Base-by-base conservation (phyloP, 331 rosid genomes). In the Malus hybrid region DNA sequence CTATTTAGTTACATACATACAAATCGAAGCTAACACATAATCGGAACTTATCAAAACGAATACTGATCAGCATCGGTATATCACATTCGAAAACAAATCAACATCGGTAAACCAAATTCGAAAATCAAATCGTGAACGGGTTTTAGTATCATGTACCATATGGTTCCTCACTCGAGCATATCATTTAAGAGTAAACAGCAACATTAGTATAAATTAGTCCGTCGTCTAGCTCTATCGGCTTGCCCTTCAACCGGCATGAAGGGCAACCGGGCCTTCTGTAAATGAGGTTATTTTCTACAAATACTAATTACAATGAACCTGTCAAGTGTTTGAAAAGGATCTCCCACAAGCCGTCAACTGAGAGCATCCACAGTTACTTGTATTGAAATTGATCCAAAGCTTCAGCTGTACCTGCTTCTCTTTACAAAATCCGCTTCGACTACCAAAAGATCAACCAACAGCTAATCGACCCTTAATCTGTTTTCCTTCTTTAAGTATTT, bases 261-360 rank as follows among this genome's bases (percentile, higher is more conserved):
- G 73, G 70, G 31, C 76, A 33, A 36, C 36, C 72, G 34, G 4
- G 44, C 65, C 6, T 74, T 74, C 63, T 50, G 78, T n/a, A 65
- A 65, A 72, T 64, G 22, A 11, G 19, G 60, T 63, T 65, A 52
- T 65, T 34, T 46, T 68, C 52, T 77, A 79, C 69, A 44, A 70
- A 52, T 74, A 42, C 69, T 59, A 57, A 68, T 76, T 19, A 10
- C 64, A 71, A 32, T 11, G 50, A 72, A 75, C 36, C 79, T 61
- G 70, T 65, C 61, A 78, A 60, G 48, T 28, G 10, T 54, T 71
- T 65, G 50, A 55, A 77, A 73, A 78, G 44, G 67, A 71, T 65
- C 61, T 74, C 75, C 81, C 78, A 76, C 78, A 74, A 54, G 61
- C 75, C 55, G 73, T 79, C 67, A 54, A 76, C 64, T 76, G 42